Conservation (phyloP, 2,329 filamentous ascomycete genomes). For the Colletotrichum salicis region DNA sequence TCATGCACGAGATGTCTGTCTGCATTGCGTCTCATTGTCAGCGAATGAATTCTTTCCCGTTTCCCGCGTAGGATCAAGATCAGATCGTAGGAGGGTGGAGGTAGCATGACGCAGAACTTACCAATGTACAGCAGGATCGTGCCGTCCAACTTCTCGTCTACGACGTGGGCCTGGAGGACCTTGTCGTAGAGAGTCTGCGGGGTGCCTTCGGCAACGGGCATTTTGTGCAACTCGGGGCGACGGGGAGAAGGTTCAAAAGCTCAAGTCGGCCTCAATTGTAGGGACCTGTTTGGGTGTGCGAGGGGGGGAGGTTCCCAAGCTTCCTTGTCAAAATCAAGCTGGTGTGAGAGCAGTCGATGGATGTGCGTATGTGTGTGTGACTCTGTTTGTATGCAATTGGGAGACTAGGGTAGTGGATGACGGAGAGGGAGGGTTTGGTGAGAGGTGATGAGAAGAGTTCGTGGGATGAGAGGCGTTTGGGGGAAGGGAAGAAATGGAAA, state of each 20-base stretch:
- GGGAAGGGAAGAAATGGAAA: constrained; percentile 11
- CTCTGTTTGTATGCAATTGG: background rate
- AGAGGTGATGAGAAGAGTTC: constrained; percentile 11
- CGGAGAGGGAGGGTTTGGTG: background rate
- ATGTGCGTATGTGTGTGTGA: background rate
- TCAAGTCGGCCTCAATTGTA: constrained; percentile 5
- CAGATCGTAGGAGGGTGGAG: no score
- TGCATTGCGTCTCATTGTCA: constrained; percentile 46
- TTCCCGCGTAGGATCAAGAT: background rate
- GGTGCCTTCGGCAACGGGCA: constrained; percentile 78
- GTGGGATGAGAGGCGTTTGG: constrained; percentile 18
- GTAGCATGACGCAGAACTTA: constrained; percentile 54
- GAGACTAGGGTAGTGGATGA: background rate
- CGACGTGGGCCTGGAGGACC: constrained; percentile 93
- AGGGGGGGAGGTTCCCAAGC: background rate
- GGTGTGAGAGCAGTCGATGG: background rate
- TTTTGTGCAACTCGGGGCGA: constrained; percentile 55
- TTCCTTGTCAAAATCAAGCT: constrained; percentile 1
- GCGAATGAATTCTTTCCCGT: background rate
- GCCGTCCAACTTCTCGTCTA: constrained; percentile 94
- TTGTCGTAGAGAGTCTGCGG: constrained; percentile 96
- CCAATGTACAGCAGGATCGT: constrained; percentile 94
- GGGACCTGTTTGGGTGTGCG: background rate
- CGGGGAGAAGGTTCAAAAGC: background rate
- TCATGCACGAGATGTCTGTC: constrained; percentile 97